Evolutionary conservation across 139 green algal genomes (phyloP), one percentile per base, ranked within the genome.

Genomic region (Pleodorina starrii): DNA sequence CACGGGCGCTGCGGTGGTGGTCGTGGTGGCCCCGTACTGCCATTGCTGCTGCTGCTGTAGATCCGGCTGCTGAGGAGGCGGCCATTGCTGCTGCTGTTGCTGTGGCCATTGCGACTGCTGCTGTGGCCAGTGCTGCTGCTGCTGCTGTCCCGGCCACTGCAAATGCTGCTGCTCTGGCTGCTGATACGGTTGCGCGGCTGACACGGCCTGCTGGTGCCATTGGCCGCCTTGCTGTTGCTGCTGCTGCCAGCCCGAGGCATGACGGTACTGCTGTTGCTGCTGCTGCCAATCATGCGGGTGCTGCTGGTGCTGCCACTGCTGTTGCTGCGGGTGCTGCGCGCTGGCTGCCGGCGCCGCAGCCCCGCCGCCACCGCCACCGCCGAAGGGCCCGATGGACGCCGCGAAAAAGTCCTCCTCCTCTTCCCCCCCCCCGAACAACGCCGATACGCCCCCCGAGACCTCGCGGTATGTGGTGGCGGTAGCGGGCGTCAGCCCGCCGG

Each of bases 391-490:
- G 46, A 76, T 32, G 6, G 63, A 73, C 0, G 36, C 36, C 2
- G 38, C 57, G 38, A 86, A 86, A 5, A 48, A 19, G 38, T 74
- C 79, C 21, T 73, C 79, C 9, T 57, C 78, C 7, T 86, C 79
- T 6, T 75, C 57, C 1, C 59, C 79, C 36, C 79, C 79, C 35
- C 79, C 79, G n/a, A 86, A 86, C 59, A 86, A 38, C 57, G 79
- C 6, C 4, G 79, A 69, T 21, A 75, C 79, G 0, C 57, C 40
- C 9, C 0, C 44, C 48, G 40, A 7, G 0, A 43, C 57, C 42
- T 75, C 16, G 17, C 54, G 54, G 42, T 38, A 86, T 1, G 54
- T 35, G 2, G 40, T 71, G 10, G n/a, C 79, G 0, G 79, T 54
- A 12, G 57, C 36, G 6, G 79, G 32, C 1, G 79, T 35, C n/a